Base-by-base conservation (phyloP, 192 early-diverging fungal genomes). In the Podochytrium sp. region DNA sequence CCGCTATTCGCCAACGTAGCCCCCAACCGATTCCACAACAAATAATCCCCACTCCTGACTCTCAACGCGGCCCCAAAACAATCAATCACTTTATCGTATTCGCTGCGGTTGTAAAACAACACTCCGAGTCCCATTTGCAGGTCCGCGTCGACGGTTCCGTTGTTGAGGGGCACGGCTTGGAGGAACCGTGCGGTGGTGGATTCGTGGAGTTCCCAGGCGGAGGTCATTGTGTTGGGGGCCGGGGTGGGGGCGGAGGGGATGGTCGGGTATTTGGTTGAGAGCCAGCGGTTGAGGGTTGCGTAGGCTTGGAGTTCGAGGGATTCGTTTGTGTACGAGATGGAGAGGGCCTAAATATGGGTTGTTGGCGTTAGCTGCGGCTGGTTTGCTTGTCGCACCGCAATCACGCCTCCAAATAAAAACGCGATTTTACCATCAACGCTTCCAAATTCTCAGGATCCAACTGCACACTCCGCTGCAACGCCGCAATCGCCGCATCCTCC, bases 81-180 rank as follows among this genome's bases (percentile, higher is more conserved):
- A 75, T 98, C 96, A 18, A 94, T 87, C 0, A 96, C 93, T 84
- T 98, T 98, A 56, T 93, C 89, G 68, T 93, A 98, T 77, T 98
- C 96, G 43, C 91, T 82, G n/a, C 91, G 91, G 33, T 92, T 90
- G 82, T 98, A 95, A 74, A 96, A 98, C 66, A 98, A 73, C 4
- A 98, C 88, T 10, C 96, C 96, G 16, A 98, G 84, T 1, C 92
- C 95, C 32, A 94, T 83, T 76, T 98, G 96, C 0, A 98, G 91
- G 77, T 96, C 91, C 0, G 95, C 84, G 71, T 98, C 96, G 63
- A 93, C 76, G 33, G 14, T 32, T 10, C 35, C 63, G 40, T 41
- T 37, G 14, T 59, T 59, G 16, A 35, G 41, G 25, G 59, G 84
- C 0, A 91, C 95, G 4, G 92, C 92, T 58, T 92, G 84, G 34